A percentile compares a stretch with the other conserved stretches of the same genome.
Evolutionary conservation across 2,329 filamentous ascomycete genomes (phyloP).

Genomic region (Neonectria faginata): DNA sequence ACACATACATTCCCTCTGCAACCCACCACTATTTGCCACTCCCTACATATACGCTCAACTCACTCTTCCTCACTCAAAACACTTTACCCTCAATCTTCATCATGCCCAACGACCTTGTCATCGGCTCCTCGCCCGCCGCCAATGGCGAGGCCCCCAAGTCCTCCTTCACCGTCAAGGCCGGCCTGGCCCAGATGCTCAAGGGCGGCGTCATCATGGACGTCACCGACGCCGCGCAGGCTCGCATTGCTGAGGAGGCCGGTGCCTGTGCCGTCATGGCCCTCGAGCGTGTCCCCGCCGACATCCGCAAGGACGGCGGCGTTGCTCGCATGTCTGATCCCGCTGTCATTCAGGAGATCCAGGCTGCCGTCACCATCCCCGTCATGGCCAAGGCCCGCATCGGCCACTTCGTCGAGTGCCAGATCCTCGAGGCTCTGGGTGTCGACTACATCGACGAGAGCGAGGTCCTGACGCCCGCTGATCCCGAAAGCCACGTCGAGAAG

Average conservation of each 20-base stretch:
- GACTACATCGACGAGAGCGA: slow-evolving; percentile 99
- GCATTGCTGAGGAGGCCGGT: slow-evolving; percentile 96
- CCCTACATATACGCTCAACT: slow-evolving; percentile 3
- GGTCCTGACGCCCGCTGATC: slow-evolving; percentile 94
- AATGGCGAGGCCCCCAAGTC: slow-evolving; percentile 55
- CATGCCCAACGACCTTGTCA: slow-evolving; percentile 51
- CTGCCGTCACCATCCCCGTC: slow-evolving; percentile 93
- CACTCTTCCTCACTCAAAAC: neutral
- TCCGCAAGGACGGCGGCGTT: slow-evolving; percentile 90
- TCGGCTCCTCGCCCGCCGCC: slow-evolving; percentile 36
- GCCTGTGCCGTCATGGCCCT: slow-evolving; percentile 98
- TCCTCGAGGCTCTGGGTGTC: slow-evolving; percentile 92
- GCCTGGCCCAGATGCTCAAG: slow-evolving; percentile 97
- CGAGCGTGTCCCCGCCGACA: slow-evolving; percentile 96
- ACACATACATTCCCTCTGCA: neutral
- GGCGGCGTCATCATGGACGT: slow-evolving; percentile 99
- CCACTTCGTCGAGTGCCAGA: slow-evolving; percentile 98
- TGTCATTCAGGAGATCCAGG: slow-evolving; percentile 97
- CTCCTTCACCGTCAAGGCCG: slow-evolving; percentile 91
- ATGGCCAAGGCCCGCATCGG: slow-evolving; percentile 99
- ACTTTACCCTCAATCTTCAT: slow-evolving; percentile 7
- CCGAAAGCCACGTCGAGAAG: slow-evolving; percentile 93
- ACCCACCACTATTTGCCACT: neutral
- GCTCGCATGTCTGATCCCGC: slow-evolving; percentile 95
- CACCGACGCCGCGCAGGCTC: slow-evolving; percentile 90